Evolutionary conservation across 306 rosid genomes (phyloP), one percentile per base, ranked within the genome.

Genomic region (Albizia julibrissin): DNA sequence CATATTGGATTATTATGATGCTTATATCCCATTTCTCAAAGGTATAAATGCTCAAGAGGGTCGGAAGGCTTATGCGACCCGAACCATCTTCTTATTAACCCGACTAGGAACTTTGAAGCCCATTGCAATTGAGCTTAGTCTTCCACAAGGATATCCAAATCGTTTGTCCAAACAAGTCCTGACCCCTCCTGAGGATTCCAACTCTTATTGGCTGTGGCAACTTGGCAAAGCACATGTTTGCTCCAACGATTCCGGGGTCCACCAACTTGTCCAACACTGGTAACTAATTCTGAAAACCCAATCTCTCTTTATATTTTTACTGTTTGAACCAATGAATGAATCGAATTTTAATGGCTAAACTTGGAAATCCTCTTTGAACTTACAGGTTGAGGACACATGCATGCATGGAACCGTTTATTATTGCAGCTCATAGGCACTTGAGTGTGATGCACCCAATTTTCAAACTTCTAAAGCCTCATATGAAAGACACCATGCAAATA

Each of bases 341-440:
- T 39, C 43, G 4, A 39, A 39, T 5, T 39, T 39, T 39, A 8
- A 39, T 39, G 43, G 6, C 43, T 39, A 39, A 39, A 5, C 43
- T 39, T 39, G 31, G 43, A 39, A 39, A 5, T 39, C 43, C 6
- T 39, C 43, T 39, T 39, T 39, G 43, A 39, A 39, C 43, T 5
- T 6, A 77, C 78, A 86, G 87, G 89, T 33, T 87, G 73, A 61
- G 89, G 69, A 87, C 84, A 39, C 89, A 87, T 37, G 81, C 89
- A 6, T 74, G 85, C 85, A 74, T 84, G 81, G 87, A 84, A 66
- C 87, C 89, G 24, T 87, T 29, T 29, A 29, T 29, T 29, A 29
- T 29, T 1, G 31, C 31, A 29, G 31, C 31, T 29, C 31, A 29
- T 29, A 29, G 31, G 31, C 31, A 29, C 2, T 29, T 29, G 31